Evolutionary conservation across 495 filamentous ascomycete genomes (phyloP), one percentile per base, ranked within the genome.

Genomic region (Penicillium bialowiezense): DNA sequence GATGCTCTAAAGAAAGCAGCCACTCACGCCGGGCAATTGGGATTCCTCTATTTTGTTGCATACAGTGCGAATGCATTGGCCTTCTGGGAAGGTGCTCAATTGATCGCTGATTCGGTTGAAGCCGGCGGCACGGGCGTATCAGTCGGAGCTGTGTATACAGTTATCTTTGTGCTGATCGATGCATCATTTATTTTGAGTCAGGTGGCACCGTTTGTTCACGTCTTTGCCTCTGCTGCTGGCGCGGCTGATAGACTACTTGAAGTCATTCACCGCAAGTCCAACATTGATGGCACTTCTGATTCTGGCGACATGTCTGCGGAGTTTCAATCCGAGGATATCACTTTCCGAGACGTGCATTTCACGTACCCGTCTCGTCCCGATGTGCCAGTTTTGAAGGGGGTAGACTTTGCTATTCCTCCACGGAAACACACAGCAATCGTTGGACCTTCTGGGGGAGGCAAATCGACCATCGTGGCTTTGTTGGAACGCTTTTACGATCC

Each of bases 371-470:
- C 81, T 23, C 69, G 85, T 36, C 74, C 81, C 3, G 75, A 82
- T 23, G 61, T 80, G 7, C 79, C 75, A 14, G 72, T 87, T 1
- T 48, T 71, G 24, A 48, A 63, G 21, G 64, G 77, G 17, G 53
- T 85, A 8, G 68, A 67, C 35, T 57, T 85, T 12, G 57, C 58
- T 0, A 75, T 88, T 21, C 72, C 76, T n/a, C 69, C 78, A 3
- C 75, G 75, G 14, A 77, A 82, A 51, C 69, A 74, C 39, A 84
- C 84, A 0, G 85, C 83, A 0, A 77, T 89, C 37, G 82, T 89
- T 1, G 86, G 86, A 1, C 64, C 80, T 3, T 86, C 83, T n/a
- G 85, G 86, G 2, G 79, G 79, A 43, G 86, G 85, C 2, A 89
- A 89, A 55, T 85, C 82, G 1, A 88, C 85, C 9, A 63, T 87